These are phyloP conservation scores for Annulohypoxylon moriforme DNA, from an alignment of 495 filamentous ascomycete genomes.

Conservation along the genomic window DNA sequence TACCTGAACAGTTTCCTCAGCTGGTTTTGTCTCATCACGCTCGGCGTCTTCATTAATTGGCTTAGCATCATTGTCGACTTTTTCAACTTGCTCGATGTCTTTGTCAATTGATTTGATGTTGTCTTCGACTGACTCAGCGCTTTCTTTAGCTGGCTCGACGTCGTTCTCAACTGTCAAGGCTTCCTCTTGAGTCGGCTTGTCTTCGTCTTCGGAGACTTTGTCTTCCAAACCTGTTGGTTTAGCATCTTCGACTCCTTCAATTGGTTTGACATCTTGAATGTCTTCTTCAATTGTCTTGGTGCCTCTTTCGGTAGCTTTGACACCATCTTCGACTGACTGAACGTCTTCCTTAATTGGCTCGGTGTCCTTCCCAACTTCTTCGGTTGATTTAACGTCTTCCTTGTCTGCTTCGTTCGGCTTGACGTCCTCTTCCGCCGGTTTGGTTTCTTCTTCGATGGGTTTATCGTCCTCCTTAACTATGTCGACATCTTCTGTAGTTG, in stretches of 20 bases:
- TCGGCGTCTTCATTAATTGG: not conserved
- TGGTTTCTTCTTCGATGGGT: not conserved
- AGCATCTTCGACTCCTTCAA: not conserved
- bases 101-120: not conserved
- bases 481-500: not conserved
- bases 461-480: not conserved
- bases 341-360: not conserved
- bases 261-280: not conserved
- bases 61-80: not conserved
- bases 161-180: not conserved
- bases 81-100: not conserved
- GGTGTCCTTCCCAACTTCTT: not conserved
- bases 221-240: not conserved
- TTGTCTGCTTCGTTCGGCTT: not conserved
- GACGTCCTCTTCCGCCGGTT: not conserved
- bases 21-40: not conserved
- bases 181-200: not conserved
- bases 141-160: not conserved
- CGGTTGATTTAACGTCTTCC: not conserved
- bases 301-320: not conserved
- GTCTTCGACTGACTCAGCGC: not conserved
- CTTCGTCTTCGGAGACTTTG: not conserved
- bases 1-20: not conserved
- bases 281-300: not conserved
- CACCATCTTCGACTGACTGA: not conserved